Percentiles rank a stretch among this genome's conserved stretches.
phyloP scores from a whole-genome alignment of 805 yeast species.

The Teunomyces atbi region DNA sequence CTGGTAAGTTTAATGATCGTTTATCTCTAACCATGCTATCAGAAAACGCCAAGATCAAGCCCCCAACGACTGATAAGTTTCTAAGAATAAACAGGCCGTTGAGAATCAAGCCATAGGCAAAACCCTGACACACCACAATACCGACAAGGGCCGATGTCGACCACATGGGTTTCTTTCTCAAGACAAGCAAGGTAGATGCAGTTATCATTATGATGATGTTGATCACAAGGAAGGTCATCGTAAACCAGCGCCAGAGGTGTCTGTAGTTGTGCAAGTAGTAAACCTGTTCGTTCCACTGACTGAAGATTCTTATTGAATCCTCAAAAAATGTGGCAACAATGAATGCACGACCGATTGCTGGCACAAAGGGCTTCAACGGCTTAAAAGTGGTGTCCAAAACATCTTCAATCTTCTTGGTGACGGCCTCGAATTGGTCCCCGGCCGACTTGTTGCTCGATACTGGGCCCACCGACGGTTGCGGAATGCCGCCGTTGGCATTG shows the following conservation, averaged over 20 bases:
- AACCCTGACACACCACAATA: constrained; percentile 79
- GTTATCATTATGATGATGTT: constrained; percentile 69
- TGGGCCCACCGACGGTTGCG: constrained; percentile 29
- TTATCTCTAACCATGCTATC: constrained; percentile 81
- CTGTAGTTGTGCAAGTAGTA: constrained; percentile 78
- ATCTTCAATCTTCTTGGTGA: constrained; percentile 55
- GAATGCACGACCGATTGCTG: constrained; percentile 82
- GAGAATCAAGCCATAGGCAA: constrained; percentile 82
- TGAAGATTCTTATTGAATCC: constrained; percentile 76
- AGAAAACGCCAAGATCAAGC: constrained; percentile 79
- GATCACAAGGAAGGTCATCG: constrained; percentile 61
- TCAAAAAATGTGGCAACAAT: constrained; percentile 93
- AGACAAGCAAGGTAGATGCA: constrained; percentile 70
- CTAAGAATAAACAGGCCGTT: constrained; percentile 81
- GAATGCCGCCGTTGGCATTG: constrained; percentile 15
- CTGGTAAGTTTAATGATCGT: constrained; percentile 66
- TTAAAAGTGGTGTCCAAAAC: constrained; percentile 48
- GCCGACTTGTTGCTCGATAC: constrained; percentile 27
- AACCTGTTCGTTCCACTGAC: constrained; percentile 92
- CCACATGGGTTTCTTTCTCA: constrained; percentile 63
- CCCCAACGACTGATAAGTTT: constrained; percentile 89
- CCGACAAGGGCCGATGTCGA: constrained; percentile 69
- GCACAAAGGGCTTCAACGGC: constrained; percentile 70
- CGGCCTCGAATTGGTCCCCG: constrained; percentile 45
- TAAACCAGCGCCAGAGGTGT: constrained; percentile 73